Conservation (phyloP, 768 basidiomycete species). For the Termitomyces sp. region DNA sequence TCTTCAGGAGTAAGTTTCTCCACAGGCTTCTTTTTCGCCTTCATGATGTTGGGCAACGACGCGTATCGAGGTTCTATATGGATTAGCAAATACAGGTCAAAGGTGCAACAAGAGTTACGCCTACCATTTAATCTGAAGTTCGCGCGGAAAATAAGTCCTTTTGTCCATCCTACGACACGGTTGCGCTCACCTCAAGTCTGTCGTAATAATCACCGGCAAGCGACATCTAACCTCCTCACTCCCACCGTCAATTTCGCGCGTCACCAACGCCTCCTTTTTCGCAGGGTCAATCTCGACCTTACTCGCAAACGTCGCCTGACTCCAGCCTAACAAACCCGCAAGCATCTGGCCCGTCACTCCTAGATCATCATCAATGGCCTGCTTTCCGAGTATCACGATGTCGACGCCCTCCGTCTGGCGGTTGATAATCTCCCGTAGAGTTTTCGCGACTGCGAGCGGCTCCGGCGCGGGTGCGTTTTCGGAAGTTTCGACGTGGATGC, state of each 20-base stretch:
- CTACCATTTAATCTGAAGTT: slow-evolving; percentile 64
- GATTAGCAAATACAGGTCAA: background rate
- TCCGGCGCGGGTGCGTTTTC: slow-evolving; percentile 74
- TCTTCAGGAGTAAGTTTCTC: slow-evolving; percentile 78
- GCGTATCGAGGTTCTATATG: slow-evolving; percentile 88
- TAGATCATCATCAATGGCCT: slow-evolving; percentile 96
- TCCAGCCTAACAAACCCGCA: slow-evolving; percentile 87
- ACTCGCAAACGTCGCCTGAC: slow-evolving; percentile 94
- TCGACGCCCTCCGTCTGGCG: slow-evolving; percentile 59
- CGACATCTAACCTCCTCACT: slow-evolving; percentile 74
- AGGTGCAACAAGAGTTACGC: slow-evolving; percentile 3
- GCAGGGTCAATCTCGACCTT: slow-evolving; percentile 68
- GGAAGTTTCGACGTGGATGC: slow-evolving; percentile 83
- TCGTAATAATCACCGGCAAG: slow-evolving; percentile 85
- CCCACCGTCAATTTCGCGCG: slow-evolving; percentile 93
- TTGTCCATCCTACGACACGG: background rate
- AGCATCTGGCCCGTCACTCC: slow-evolving; percentile 98
- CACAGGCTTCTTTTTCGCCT: slow-evolving; percentile 98
- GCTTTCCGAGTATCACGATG: slow-evolving; percentile 93
- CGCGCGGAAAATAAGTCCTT: background rate
- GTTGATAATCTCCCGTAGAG: slow-evolving; percentile 71
- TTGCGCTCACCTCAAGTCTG: slow-evolving; percentile 75
- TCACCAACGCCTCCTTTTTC: slow-evolving; percentile 63
- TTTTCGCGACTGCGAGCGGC: slow-evolving; percentile 87
- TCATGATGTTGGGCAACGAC: slow-evolving; percentile 96